Evolutionary conservation across 305 asterid genomes (phyloP).

Genomic region (Ilex paraguariensis): DNA sequence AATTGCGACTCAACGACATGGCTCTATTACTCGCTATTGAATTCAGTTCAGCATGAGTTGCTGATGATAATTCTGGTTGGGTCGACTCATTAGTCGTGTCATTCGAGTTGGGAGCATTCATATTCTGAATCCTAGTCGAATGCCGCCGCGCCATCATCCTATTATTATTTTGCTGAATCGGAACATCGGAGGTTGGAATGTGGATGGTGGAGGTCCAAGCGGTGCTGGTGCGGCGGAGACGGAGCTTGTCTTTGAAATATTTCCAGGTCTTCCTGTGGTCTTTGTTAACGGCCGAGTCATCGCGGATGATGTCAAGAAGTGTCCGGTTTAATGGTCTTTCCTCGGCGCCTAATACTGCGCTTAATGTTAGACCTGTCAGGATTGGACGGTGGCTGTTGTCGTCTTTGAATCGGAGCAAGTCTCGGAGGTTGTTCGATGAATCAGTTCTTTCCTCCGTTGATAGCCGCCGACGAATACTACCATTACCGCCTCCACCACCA

Average conservation of each 20-base stretch:
- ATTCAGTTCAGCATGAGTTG: not conserved
- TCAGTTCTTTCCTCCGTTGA: slow-evolving; percentile 23
- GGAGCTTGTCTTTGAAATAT: slow-evolving; percentile 48
- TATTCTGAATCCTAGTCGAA: not conserved
- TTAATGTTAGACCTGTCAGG: slow-evolving; percentile 39
- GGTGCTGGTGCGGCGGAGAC: slow-evolving; percentile 41
- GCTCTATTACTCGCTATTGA: slow-evolving; percentile 7
- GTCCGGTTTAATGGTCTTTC: slow-evolving; percentile 46
- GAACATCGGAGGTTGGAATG: slow-evolving; percentile 27
- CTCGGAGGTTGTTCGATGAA: slow-evolving; percentile 51
- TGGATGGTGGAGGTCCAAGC: slow-evolving; percentile 34
- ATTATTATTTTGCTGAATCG: slow-evolving; percentile 14
- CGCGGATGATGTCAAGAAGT: slow-evolving; percentile 56
- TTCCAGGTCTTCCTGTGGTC: slow-evolving; percentile 51
- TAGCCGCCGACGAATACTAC: slow-evolving; percentile 8
- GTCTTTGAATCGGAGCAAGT: slow-evolving; percentile 41
- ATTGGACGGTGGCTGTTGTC: slow-evolving; percentile 22
- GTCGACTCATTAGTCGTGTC: slow-evolving; percentile 6
- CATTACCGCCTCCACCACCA: slow-evolving; percentile 18
- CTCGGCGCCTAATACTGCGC: slow-evolving; percentile 41
- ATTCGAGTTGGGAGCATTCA: not conserved
- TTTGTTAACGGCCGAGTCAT: slow-evolving; percentile 35
- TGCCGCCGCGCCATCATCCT: slow-evolving; percentile 8
- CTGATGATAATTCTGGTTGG: slow-evolving; percentile 11
- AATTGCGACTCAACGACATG: slow-evolving; percentile 11